Conservation (phyloP, 1,284 basidiomycete species). For the Gymnopus androsaceus region DNA sequence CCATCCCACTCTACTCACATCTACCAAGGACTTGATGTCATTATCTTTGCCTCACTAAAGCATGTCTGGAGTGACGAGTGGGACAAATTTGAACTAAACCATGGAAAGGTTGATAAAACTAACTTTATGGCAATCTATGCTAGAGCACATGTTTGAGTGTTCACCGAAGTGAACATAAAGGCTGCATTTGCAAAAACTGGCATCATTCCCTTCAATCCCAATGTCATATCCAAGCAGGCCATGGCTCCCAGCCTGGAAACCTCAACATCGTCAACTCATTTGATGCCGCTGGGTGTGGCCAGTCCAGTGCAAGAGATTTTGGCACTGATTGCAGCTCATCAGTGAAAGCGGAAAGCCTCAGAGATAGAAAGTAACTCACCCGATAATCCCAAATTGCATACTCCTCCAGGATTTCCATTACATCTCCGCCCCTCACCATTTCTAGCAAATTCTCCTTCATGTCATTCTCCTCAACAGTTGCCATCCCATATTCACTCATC, state of each 20-base stretch:
- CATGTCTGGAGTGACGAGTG: conserved; percentile 16
- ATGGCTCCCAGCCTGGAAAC: conserved; percentile 21
- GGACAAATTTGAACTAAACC: conserved; percentile 13
- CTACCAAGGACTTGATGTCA: conserved; percentile 27
- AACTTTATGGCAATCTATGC: conserved; percentile 21
- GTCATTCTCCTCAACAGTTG: no score
- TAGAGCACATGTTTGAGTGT: conserved; percentile 9
- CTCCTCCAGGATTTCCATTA: neutral
- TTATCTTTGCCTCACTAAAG: conserved; percentile 22
- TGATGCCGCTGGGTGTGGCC: neutral
- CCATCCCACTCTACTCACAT: conserved; percentile 26
- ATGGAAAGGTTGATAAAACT: neutral
- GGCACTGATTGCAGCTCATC: neutral
- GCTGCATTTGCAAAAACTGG: conserved; percentile 21
- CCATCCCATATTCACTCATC: neutral
- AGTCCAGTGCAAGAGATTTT: neutral
- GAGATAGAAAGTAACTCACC: no score
- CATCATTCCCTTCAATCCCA: conserved; percentile 20
- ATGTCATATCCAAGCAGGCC: conserved; percentile 11
- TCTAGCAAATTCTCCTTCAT: no score
- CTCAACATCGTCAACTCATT: neutral
- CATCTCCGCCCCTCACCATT: neutral
- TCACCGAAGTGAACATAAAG: conserved; percentile 21
- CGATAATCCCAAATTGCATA: no score
- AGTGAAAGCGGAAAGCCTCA: neutral